These are phyloP conservation scores for Russula virescens DNA, from an alignment of 768 basidiomycete genomes.

Conservation along the genomic window DNA sequence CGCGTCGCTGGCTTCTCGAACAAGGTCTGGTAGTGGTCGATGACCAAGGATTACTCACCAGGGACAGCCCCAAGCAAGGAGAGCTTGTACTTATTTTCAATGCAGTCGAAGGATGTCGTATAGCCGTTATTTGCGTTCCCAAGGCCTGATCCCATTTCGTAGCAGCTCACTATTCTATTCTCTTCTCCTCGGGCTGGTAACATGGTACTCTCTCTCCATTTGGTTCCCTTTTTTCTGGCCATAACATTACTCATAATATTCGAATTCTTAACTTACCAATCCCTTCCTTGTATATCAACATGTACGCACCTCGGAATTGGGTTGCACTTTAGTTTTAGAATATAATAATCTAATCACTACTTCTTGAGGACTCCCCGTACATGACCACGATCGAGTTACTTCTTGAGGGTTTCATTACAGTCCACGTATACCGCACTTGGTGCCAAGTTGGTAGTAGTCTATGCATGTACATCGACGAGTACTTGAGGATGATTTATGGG, in stretches of 20 bases:
- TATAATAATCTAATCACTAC: not conserved
- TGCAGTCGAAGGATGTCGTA: constrained; percentile 60
- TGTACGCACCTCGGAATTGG: not conserved
- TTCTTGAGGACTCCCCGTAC: too few relatives aligned
- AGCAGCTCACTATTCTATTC: not conserved
- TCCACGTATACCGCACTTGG: not conserved
- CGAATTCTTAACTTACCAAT: too few relatives aligned
- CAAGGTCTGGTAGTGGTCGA: constrained; percentile 46
- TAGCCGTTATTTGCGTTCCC: constrained; percentile 32
- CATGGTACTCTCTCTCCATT: not conserved
- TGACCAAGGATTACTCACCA: constrained; percentile 16
- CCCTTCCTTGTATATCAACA: not conserved
- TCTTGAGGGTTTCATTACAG: too few relatives aligned
- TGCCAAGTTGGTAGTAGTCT: not conserved
- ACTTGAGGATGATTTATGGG: not conserved
- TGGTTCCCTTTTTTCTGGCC: not conserved
- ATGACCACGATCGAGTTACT: too few relatives aligned
- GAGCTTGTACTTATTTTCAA: constrained; percentile 70
- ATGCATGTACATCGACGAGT: not conserved
- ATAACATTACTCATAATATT: not conserved
- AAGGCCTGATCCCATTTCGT: not conserved
- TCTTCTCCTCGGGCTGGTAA: not conserved
- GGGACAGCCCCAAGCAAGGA: constrained; percentile 38
- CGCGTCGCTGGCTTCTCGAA: constrained; percentile 64
- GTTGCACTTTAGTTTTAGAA: not conserved